phyloP scores from a whole-genome alignment of 1,284 basidiomycete genomes.

The Crepidotus sp. region DNA sequence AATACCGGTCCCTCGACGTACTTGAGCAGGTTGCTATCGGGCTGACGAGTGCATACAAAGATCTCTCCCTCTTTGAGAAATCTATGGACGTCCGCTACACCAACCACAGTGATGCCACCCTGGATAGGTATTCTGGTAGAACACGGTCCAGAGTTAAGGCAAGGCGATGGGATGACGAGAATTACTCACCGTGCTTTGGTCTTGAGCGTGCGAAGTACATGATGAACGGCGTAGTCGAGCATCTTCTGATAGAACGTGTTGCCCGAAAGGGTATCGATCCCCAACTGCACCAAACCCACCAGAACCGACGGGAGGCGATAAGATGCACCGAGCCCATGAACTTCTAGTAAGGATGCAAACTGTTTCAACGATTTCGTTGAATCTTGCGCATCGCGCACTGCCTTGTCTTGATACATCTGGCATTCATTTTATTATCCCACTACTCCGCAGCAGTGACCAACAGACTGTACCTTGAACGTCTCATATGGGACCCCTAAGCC shows the following conservation, averaged over 20 bases:
- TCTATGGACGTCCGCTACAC: slow-evolving; percentile 53
- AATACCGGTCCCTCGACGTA: slow-evolving; percentile 50
- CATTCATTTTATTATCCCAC: not conserved
- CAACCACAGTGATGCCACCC: slow-evolving; percentile 55
- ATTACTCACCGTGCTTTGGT: slow-evolving; percentile 38
- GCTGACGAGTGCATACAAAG: slow-evolving; percentile 45
- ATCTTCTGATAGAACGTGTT: slow-evolving; percentile 46
- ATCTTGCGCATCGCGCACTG: slow-evolving; percentile 37
- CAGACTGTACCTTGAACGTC: slow-evolving; percentile 34
- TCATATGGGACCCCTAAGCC: slow-evolving; percentile 42
- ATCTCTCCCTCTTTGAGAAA: slow-evolving; percentile 45
- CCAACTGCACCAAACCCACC: slow-evolving; percentile 29
- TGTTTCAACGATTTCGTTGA: slow-evolving; percentile 25
- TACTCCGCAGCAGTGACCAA: not conserved
- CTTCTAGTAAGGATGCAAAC: slow-evolving; percentile 37
- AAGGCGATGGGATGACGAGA: not conserved
- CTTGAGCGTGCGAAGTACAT: slow-evolving; percentile 60
- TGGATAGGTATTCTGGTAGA: slow-evolving; percentile 49
- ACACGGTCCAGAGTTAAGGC: too few species aligned
- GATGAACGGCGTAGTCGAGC: slow-evolving; percentile 44
- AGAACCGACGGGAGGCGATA: slow-evolving; percentile 34
- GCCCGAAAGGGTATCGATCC: slow-evolving; percentile 22
- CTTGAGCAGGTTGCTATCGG: slow-evolving; percentile 26
- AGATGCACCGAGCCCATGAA: slow-evolving; percentile 33
- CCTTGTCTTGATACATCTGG: slow-evolving; percentile 40